Evolutionary conservation across 129 eudicot genomes (phyloP).

Genomic region (Pseudognaphalium luteoalbum): DNA sequence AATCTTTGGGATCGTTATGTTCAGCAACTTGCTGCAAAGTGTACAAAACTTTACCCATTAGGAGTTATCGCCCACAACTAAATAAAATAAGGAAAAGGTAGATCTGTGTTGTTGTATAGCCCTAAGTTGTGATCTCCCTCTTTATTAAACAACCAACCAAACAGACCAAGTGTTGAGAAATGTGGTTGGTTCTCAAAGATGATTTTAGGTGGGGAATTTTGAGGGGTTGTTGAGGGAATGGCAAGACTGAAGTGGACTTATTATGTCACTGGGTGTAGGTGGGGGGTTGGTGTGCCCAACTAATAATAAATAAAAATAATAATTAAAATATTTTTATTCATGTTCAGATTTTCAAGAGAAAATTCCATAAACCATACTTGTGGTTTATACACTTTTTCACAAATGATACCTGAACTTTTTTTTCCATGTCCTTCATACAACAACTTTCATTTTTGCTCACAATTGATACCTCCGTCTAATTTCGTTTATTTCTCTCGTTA

Average conservation of each 20-base stretch:
- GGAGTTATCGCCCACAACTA: not conserved
- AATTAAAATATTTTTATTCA: too few relatives aligned
- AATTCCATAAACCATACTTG: too few relatives aligned
- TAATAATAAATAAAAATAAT: too few relatives aligned
- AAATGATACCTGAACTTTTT: too few relatives aligned
- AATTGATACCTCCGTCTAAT: too few relatives aligned
- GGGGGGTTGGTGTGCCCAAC: too few relatives aligned
- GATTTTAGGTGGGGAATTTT: not conserved
- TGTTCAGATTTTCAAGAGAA: too few relatives aligned
- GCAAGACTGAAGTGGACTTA: not conserved
- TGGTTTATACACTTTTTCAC: too few relatives aligned
- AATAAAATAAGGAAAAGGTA: not conserved
- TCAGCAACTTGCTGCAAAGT: constrained; percentile 69
- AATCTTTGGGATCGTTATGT: constrained; percentile 78
- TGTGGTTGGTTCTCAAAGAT: not conserved
- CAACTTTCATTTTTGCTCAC: too few relatives aligned
- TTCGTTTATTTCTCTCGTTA: too few relatives aligned
- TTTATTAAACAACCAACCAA: not conserved
- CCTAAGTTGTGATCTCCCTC: not conserved
- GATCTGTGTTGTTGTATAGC: not conserved
- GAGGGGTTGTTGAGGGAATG: not conserved
- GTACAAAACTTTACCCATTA: constrained; percentile 32
- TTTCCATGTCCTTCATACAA: too few relatives aligned
- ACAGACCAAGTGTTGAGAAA: not conserved
- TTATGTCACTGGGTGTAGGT: too few relatives aligned